These are phyloP conservation scores for Myxozyma vanderwaltii DNA, from an alignment of 805 yeast genomes.

Conservation along the genomic window DNA sequence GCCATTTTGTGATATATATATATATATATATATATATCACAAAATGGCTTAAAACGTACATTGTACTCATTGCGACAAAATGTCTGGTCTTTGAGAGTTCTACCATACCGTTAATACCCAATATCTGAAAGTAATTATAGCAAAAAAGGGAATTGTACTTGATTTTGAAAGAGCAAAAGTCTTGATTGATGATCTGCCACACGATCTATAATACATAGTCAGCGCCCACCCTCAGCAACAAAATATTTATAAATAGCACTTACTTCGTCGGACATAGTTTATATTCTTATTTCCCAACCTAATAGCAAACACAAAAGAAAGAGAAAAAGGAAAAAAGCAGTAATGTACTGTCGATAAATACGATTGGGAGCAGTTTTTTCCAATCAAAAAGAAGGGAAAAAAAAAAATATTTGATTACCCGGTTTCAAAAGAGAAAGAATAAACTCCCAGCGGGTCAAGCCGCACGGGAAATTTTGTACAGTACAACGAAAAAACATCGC, in stretches of 20 bases:
- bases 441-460: neutral
- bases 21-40: too few relatives aligned
- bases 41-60: slow-evolving; percentile 43
- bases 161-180: slow-evolving; percentile 92
- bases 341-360: neutral
- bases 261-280: slow-evolving; percentile 32
- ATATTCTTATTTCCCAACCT: neutral
- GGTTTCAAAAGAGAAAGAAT: too few relatives aligned
- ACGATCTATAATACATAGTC: slow-evolving; percentile 57
- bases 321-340: neutral
- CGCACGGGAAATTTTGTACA: neutral
- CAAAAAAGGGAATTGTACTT: slow-evolving; percentile 42
- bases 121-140: neutral
- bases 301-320: neutral
- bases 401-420: neutral
- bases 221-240: neutral
- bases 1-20: too few relatives aligned
- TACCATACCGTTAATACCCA: neutral
- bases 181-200: slow-evolving; percentile 96
- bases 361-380: neutral
- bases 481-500: too few relatives aligned
- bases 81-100: slow-evolving; percentile 80
- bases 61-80: slow-evolving; percentile 96
- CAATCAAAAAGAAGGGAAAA: neutral
- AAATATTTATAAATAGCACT: neutral